Percentiles rank a stretch among this genome's conserved stretches.
These are phyloP conservation scores for Adiantum capillusveneris DNA, from an alignment of 75 land plant genomes.

Conservation along the genomic window DNA sequence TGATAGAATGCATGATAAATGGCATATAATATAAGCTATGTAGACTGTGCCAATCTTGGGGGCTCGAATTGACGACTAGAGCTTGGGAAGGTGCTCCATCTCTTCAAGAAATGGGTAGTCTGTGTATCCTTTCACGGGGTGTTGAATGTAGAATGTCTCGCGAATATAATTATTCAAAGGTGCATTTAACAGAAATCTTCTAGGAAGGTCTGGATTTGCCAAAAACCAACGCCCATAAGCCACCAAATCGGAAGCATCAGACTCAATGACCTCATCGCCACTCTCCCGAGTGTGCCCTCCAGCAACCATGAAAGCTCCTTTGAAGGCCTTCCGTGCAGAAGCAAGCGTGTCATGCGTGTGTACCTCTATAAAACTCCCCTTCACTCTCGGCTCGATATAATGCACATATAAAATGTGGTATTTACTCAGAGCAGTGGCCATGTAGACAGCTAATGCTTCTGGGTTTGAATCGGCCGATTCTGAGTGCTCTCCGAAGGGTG, in stretches of 20 bases:
- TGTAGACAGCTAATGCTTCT: constrained; percentile 28
- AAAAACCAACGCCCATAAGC: constrained; percentile 42
- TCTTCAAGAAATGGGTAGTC: constrained; percentile 47
- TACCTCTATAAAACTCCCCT: background rate
- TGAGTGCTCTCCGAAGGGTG: constrained; percentile 24
- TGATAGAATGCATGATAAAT: too few relatives aligned
- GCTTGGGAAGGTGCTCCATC: too few relatives aligned
- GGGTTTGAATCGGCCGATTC: constrained; percentile 36
- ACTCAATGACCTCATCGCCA: constrained; percentile 32
- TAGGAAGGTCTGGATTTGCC: constrained; percentile 48
- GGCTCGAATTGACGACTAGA: too few relatives aligned
- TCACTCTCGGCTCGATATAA: constrained; percentile 27
- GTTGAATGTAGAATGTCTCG: constrained; percentile 28
- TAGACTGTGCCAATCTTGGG: too few relatives aligned
- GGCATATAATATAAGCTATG: too few relatives aligned
- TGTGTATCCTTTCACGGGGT: constrained; percentile 43
- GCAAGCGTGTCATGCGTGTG: constrained; percentile 16
- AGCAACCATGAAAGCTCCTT: constrained; percentile 37
- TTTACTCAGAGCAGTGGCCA: constrained; percentile 22
- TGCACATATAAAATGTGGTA: constrained; percentile 29
- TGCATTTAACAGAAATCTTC: constrained; percentile 38
- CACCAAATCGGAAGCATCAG: constrained; percentile 31
- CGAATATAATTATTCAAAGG: constrained; percentile 39
- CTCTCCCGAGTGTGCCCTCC: constrained; percentile 43
- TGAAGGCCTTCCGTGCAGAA: constrained; percentile 31